phyloP scores from a whole-genome alignment of 169 alveolate species.

The Plasmodium chabaudi region DNA sequence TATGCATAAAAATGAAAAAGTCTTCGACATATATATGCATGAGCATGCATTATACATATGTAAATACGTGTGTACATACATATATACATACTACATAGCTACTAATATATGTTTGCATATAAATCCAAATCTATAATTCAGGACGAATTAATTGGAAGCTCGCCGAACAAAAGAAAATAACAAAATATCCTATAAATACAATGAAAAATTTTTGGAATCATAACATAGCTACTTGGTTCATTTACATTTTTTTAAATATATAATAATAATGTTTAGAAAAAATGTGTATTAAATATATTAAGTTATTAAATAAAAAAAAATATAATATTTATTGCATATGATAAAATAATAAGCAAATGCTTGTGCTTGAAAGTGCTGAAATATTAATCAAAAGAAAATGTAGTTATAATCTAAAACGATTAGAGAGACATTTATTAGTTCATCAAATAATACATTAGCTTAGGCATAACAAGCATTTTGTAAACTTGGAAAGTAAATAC shows the following conservation, averaged over 20 bases:
- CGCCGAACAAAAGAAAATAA: slow-evolving; percentile 71
- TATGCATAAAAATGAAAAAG: not conserved
- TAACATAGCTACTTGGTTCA: slow-evolving; percentile 65
- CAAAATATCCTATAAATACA: slow-evolving; percentile 49
- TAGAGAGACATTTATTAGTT: too few relatives aligned
- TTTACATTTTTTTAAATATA: not conserved
- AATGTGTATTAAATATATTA: too few relatives aligned
- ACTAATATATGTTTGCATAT: not conserved
- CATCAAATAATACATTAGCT: too few relatives aligned
- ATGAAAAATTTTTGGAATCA: slow-evolving; percentile 70
- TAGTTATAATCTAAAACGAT: not conserved
- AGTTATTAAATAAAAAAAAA: too few relatives aligned
- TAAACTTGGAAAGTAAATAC: too few relatives aligned
- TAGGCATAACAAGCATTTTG: too few relatives aligned
- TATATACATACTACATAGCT: not conserved
- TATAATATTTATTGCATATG: too few relatives aligned
- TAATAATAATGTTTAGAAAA: too few relatives aligned
- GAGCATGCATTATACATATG: slow-evolving; percentile 4
- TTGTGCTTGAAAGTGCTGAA: too few relatives aligned
- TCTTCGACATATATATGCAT: not conserved
- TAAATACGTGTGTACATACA: not conserved
- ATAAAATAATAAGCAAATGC: too few relatives aligned
- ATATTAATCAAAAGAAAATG: not conserved
- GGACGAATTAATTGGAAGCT: slow-evolving; percentile 67
- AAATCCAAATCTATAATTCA: slow-evolving; percentile 10